Evolutionary conservation across 805 yeast genomes (phyloP), one percentile per base, ranked within the genome.

Genomic region (Clavispora phyllophila): DNA sequence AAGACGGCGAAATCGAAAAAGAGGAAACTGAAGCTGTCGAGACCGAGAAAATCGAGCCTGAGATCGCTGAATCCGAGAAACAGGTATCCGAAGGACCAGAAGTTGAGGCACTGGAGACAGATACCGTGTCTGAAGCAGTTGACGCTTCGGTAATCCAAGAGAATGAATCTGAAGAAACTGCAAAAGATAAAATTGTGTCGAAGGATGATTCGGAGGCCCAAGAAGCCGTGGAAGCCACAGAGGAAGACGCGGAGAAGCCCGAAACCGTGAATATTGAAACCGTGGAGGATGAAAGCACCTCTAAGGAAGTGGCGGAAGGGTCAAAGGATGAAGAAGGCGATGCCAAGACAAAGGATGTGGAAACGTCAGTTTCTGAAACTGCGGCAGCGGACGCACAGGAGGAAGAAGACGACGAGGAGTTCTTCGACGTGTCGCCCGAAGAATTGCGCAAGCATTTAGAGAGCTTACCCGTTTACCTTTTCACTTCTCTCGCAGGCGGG

Each of bases 401-500:
- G 22, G 18, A 18, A 22, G 25, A 31, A 9, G 15, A 13, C 23
- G 60, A 48, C 10, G 49, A 49, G 5, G 68, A 60, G 10, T 58
- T 56, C 17, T 60, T 63, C 19, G 65, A 64, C 22, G 54, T 70
- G 5, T 62, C 71, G 7, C 67, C 73, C 5, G 74, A 68, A 46
- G 75, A 70, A 41, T 52, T 68, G 36, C 66, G 72, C 38, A 64
- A 65, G 51, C 72, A 70, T 48, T 55, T 69, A 37, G 67, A 69
- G 46, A 55, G 71, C n/a, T 67, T 60, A 44, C 90, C 93, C 2
- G 81, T 88, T 18, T 87, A 79, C 60, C 60, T 89, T 20, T 88
- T 73, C 65, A 89, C 96, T 0, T 90, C 96, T 0, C 69, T 88
- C 35, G 91, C 96, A 0, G 95, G 95, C 22, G 95, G 93, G 1